These are phyloP conservation scores for Graphiopsis chlorocephala DNA, from an alignment of 2,329 filamentous ascomycete genomes.

Conservation along the genomic window DNA sequence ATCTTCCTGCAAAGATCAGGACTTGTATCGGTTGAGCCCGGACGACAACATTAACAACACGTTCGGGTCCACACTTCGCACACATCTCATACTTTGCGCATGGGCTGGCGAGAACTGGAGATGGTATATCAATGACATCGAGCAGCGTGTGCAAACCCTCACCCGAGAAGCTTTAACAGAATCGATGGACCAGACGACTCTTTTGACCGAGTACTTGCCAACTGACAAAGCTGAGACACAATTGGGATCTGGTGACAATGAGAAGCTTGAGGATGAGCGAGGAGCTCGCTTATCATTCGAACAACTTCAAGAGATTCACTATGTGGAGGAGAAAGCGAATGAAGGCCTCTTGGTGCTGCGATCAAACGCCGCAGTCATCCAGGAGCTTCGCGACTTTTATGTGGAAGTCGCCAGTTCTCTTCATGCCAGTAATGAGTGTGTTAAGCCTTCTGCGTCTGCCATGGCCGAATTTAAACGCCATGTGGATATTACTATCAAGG, in stretches of 20 bases:
- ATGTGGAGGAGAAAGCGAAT: slow-evolving; percentile 38
- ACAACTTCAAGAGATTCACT: slow-evolving; percentile 36
- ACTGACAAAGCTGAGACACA: too few relatives aligned
- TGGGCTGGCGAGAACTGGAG: slow-evolving; percentile 45
- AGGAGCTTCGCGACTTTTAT: background rate
- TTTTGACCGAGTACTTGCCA: too few relatives aligned
- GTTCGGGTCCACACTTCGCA: slow-evolving; percentile 15
- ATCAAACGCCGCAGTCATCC: slow-evolving; percentile 35
- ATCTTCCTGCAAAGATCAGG: background rate
- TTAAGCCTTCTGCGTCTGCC: background rate
- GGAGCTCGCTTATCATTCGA: slow-evolving; percentile 28
- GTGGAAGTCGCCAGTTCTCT: background rate
- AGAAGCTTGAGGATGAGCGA: slow-evolving; percentile 10
- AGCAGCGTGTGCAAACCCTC: slow-evolving; percentile 30
- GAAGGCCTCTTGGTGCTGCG: slow-evolving; percentile 34
- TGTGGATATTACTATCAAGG: background rate
- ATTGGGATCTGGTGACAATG: too few relatives aligned
- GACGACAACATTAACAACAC: background rate
- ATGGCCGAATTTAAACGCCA: background rate
- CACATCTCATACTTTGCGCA: slow-evolving; percentile 35
- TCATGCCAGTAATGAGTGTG: background rate
- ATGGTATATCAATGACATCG: slow-evolving; percentile 41
- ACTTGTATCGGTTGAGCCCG: background rate
- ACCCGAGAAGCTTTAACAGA: slow-evolving; percentile 20
- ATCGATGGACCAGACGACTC: too few relatives aligned